Base-by-base conservation (phyloP, 495 filamentous ascomycete species). In the Annulohypoxylon nitens region DNA sequence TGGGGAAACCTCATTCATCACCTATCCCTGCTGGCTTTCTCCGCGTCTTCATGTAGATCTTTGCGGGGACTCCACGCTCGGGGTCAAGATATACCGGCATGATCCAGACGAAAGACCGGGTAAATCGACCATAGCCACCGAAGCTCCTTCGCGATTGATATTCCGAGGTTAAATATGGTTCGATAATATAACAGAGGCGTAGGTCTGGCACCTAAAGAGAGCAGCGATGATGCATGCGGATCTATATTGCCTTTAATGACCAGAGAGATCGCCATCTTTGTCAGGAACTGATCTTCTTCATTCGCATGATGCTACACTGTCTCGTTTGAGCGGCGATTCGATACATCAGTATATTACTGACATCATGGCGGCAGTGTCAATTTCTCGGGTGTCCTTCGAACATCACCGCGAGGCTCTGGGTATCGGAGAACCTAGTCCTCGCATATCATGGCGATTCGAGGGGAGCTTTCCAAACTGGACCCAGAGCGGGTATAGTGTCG, bases 381-480 rank as follows among this genome's bases (percentile, higher is more conserved):
- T 80, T n/a, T 70, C 75, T 6, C 72, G 76, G n/a, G 70, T 80
- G 20, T 74, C 66, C 0, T 77, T 77, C 47, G 78, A 80, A 36
- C 78, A 80, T 39, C 78, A 80, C 34, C 73, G 73, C 9, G 48
- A 69, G 18, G 70, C 75, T 39, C 37, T 80, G 1, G 78, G 78
- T 6, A 78, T 80, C 30, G 71, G 69, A 8, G 73, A 77, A 50
- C 47, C 60, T 3, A 67, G 54, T 7, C 78, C 78, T 48, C 76
- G 78, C 3, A 75, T 80, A 64, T 80, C 78, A 20, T 80, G 78
- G 78, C 34, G 69, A 55, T 80, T 78, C 43, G 69, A 75, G 11
- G 76, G 75, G 3, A 57, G 53, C 16, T 65, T 64, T 26, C 14
- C 53, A 0, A 64, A 76, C 51, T 80, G 78, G 78, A 45, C 45